Percentiles rank a stretch among this genome's conserved stretches.
phyloP scores from a whole-genome alignment of 1,139 yeast genomes.

The Lodderomyces parapsilosis region DNA sequence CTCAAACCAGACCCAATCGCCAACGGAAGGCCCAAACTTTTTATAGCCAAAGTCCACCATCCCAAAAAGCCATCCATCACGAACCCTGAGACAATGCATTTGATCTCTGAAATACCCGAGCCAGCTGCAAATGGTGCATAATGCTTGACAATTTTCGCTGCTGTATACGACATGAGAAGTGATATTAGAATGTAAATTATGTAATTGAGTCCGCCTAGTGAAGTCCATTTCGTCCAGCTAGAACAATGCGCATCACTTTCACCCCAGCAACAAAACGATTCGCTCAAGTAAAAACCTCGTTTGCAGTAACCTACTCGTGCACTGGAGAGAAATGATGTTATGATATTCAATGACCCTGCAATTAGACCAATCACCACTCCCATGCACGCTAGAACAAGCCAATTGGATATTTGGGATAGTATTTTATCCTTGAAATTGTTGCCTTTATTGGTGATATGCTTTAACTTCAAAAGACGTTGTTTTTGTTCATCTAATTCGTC shows the following conservation, averaged over 20 bases:
- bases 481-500: conserved; percentile 65
- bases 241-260: conserved; percentile 43
- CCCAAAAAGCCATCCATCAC: conserved; percentile 76
- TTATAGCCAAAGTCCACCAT: conserved; percentile 68
- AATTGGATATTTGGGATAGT: conserved; percentile 57
- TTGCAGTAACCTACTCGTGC: conserved; percentile 77
- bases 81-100: conserved; percentile 92
- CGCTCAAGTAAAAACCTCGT: conserved; percentile 66
- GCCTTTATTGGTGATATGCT: conserved; percentile 14
- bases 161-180: conserved; percentile 55
- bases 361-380: conserved; percentile 78
- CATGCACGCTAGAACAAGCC: conserved; percentile 73
- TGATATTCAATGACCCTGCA: conserved; percentile 77
- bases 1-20: conserved; percentile 81
- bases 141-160: conserved; percentile 66
- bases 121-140: conserved; percentile 95
- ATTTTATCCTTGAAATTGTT: conserved; percentile 26
- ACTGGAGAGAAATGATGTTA: conserved; percentile 85
- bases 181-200: conserved; percentile 60
- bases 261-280: conserved; percentile 81
- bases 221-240: conserved; percentile 59
- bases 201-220: conserved; percentile 47
- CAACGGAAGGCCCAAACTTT: conserved; percentile 78
- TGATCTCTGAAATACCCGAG: conserved; percentile 94
- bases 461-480: conserved; percentile 25